phyloP scores from a whole-genome alignment of 768 basidiomycete genomes.

The Boletus patriciae region DNA sequence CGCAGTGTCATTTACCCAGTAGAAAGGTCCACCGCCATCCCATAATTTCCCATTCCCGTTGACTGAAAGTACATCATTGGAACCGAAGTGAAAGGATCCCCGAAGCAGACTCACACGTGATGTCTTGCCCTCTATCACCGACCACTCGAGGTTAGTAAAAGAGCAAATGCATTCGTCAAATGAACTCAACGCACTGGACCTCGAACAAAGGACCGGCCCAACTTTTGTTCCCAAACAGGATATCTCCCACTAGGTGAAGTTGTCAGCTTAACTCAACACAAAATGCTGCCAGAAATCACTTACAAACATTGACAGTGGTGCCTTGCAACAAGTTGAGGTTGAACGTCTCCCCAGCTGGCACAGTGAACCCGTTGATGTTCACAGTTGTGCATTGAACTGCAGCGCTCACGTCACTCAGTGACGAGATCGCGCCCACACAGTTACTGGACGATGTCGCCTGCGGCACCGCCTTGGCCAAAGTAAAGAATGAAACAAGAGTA shows the following conservation, averaged over 20 bases:
- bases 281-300: constrained; percentile 20
- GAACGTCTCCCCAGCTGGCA: constrained; percentile 53
- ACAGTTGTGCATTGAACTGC: constrained; percentile 60
- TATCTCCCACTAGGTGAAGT: constrained; percentile 49
- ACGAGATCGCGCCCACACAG: constrained; percentile 57
- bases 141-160: neutral
- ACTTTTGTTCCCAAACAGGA: constrained; percentile 50
- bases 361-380: constrained; percentile 55
- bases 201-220: constrained; percentile 59
- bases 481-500: constrained; percentile 18
- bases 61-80: constrained; percentile 13
- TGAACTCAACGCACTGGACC: constrained; percentile 39
- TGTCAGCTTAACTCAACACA: neutral
- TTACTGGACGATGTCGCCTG: constrained; percentile 5
- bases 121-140: constrained; percentile 42
- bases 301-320: constrained; percentile 60
- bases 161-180: neutral
- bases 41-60: constrained; percentile 44
- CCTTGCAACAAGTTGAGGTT: constrained; percentile 45
- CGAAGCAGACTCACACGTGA: constrained; percentile 44
- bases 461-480: constrained; percentile 16
- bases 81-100: neutral
- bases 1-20: constrained; percentile 37
- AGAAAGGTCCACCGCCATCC: constrained; percentile 44
- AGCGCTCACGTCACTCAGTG: constrained; percentile 47